Evolutionary conservation across 1,284 basidiomycete genomes (phyloP).

Genomic region (Ceratobasidium sp.): DNA sequence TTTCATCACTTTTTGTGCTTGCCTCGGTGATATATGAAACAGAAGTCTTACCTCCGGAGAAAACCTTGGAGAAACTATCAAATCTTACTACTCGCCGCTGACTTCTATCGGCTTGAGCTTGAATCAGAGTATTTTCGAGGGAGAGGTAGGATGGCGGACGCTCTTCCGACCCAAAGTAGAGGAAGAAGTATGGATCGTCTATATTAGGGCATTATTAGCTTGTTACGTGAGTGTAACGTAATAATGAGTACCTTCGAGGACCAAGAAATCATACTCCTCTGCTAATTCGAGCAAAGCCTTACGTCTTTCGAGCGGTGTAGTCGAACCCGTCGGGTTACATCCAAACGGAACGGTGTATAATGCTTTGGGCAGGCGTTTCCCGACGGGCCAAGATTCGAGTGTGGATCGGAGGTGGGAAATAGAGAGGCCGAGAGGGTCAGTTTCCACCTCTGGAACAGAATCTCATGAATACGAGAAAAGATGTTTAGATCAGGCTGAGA

Average conservation of each 20-base stretch:
- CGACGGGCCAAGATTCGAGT: slow-evolving; percentile 81
- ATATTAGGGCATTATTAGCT: background rate
- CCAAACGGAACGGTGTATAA: slow-evolving; percentile 82
- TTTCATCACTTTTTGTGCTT: background rate
- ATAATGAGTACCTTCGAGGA: slow-evolving; percentile 77
- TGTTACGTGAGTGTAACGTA: background rate
- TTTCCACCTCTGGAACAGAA: slow-evolving; percentile 76
- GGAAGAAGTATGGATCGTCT: slow-evolving; percentile 85
- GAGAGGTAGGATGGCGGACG: slow-evolving; percentile 82
- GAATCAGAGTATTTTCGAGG: slow-evolving; percentile 64
- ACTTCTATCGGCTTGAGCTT: slow-evolving; percentile 54
- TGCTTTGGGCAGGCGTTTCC: slow-evolving; percentile 80
- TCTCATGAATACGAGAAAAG: background rate
- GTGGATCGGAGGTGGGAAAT: slow-evolving; percentile 73
- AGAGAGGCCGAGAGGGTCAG: slow-evolving; percentile 82
- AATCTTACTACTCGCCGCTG: slow-evolving; percentile 84
- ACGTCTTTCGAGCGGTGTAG: slow-evolving; percentile 78
- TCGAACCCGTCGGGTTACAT: slow-evolving; percentile 67
- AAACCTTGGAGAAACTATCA: slow-evolving; percentile 89
- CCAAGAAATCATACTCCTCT: slow-evolving; percentile 81
- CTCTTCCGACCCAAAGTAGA: slow-evolving; percentile 76
- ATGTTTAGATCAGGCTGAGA: background rate
- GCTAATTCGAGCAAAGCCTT: slow-evolving; percentile 82
- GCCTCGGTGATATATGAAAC: slow-evolving; percentile 50
- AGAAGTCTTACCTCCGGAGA: slow-evolving; percentile 73